phyloP scores from a whole-genome alignment of 371 early-diverging fungal genomes.

The Neoconidiobolus thromboides region DNA sequence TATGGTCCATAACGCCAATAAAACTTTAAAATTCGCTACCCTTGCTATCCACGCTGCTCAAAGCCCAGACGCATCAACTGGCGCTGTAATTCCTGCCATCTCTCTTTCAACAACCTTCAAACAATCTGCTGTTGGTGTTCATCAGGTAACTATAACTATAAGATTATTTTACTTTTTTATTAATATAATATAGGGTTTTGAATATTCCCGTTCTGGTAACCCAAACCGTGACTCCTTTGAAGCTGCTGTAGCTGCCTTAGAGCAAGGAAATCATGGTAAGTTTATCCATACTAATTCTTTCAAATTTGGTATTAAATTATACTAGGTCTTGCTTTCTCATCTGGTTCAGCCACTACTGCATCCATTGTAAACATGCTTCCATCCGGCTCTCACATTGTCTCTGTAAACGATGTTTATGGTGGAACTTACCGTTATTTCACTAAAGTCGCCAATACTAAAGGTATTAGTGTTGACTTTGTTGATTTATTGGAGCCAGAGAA shows the following conservation, averaged over 20 bases:
- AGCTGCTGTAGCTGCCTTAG: conserved; percentile 75
- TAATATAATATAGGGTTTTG: conserved; percentile 42
- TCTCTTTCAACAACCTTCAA: conserved; percentile 90
- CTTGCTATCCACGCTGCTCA: conserved; percentile 85
- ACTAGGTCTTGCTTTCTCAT: conserved; percentile 69
- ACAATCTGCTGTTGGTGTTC: conserved; percentile 78
- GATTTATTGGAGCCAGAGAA: conserved; percentile 61
- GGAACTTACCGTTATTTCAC: conserved; percentile 94
- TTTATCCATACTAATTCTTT: neutral
- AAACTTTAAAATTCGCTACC: conserved; percentile 48
- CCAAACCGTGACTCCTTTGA: conserved; percentile 86
- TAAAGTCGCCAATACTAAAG: conserved; percentile 60
- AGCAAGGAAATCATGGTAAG: conserved; percentile 56
- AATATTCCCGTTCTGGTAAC: conserved; percentile 91
- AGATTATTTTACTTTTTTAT: neutral
- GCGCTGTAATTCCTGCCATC: conserved; percentile 90
- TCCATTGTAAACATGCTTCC: conserved; percentile 56
- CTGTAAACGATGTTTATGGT: conserved; percentile 93
- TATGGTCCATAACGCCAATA: neutral
- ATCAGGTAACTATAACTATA: conserved; percentile 32
- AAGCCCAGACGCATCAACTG: conserved; percentile 66
- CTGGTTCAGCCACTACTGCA: conserved; percentile 85
- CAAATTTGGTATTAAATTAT: neutral
- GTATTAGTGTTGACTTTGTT: conserved; percentile 67
- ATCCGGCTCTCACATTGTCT: conserved; percentile 66